phyloP scores from a whole-genome alignment of 306 rosid species.

The Begonia peltatifolia region DNA sequence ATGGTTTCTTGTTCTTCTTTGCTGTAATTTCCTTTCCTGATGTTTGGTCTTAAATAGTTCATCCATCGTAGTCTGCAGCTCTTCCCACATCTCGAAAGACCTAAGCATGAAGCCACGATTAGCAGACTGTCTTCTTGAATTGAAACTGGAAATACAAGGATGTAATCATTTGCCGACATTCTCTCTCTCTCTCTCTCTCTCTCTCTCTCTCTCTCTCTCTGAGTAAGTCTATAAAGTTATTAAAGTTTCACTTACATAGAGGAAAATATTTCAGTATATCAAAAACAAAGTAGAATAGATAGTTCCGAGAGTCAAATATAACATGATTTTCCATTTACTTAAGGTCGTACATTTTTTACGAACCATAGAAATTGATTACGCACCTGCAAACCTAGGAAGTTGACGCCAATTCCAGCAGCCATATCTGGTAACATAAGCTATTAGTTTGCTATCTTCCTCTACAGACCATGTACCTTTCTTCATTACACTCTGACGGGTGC shows the following conservation, averaged over 20 bases:
- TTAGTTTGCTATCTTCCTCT: constrained; percentile 58
- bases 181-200: too few species aligned
- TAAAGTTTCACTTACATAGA: too few species aligned
- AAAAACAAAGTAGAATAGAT: too few species aligned
- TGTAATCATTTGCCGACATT: too few species aligned
- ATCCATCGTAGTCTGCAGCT: constrained; percentile 68
- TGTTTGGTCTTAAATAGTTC: constrained; percentile 41
- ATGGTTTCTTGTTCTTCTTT: constrained; percentile 44
- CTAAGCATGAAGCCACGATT: constrained; percentile 9
- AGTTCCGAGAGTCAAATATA: too few species aligned
- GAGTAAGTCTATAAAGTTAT: too few species aligned
- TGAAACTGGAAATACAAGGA: too few species aligned
- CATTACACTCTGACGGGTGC: constrained; percentile 27
- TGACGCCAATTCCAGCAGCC: constrained; percentile 96
- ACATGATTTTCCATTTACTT: too few species aligned
- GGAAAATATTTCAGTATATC: too few species aligned
- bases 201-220: too few species aligned
- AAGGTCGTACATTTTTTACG: too few species aligned
- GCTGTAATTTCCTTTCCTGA: constrained; percentile 48
- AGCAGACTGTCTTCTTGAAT: not conserved
- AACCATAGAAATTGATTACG: too few species aligned
- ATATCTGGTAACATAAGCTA: constrained; percentile 64
- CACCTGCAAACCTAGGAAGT: constrained; percentile 81
- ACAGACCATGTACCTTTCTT: constrained; percentile 79
- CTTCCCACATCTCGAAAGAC: constrained; percentile 50